A percentile compares a stretch with the other conserved stretches of the same genome.
Evolutionary conservation across 1,139 yeast species (phyloP).

Genomic region (Suhomyces guaymorum): DNA sequence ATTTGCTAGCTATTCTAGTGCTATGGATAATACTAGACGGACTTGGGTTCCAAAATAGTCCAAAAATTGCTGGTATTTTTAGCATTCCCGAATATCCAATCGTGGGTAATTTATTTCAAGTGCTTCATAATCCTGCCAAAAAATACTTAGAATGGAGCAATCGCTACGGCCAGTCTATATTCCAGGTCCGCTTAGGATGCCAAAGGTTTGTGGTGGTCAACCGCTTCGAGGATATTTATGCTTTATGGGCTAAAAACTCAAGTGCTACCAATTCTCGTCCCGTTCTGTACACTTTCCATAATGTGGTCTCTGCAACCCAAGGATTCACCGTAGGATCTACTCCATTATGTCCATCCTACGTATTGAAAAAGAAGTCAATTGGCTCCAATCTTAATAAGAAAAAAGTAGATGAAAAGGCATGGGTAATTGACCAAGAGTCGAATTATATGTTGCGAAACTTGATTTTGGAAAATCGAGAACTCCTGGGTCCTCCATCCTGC

Average conservation of each 20-base stretch:
- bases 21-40: slow-evolving; percentile 1
- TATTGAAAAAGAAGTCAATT: slow-evolving; percentile 54
- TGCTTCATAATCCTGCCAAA: slow-evolving; percentile 52
- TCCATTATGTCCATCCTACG: slow-evolving; percentile 60
- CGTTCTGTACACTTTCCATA: slow-evolving; percentile 64
- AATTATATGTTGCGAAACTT: slow-evolving; percentile 29
- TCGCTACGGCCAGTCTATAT: slow-evolving; percentile 46
- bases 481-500: slow-evolving; percentile 26
- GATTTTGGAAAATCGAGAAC: slow-evolving; percentile 22
- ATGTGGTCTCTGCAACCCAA: slow-evolving; percentile 59
- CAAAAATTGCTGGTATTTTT: slow-evolving; percentile 37
- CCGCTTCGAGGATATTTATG: slow-evolving; percentile 52
- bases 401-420: slow-evolving; percentile 32
- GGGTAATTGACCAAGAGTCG: slow-evolving; percentile 48
- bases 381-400: slow-evolving; percentile 50
- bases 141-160: slow-evolving; percentile 51
- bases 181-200: slow-evolving; percentile 64
- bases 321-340: slow-evolving; percentile 78
- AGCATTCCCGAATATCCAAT: slow-evolving; percentile 52
- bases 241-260: slow-evolving; percentile 56
- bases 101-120: slow-evolving; percentile 53
- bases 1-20: neutral
- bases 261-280: slow-evolving; percentile 69
- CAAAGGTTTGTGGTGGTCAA: slow-evolving; percentile 64
- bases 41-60: slow-evolving; percentile 18